Base-by-base conservation (phyloP, 2,329 filamentous ascomycete genomes). In the Cladosporium sp. region DNA sequence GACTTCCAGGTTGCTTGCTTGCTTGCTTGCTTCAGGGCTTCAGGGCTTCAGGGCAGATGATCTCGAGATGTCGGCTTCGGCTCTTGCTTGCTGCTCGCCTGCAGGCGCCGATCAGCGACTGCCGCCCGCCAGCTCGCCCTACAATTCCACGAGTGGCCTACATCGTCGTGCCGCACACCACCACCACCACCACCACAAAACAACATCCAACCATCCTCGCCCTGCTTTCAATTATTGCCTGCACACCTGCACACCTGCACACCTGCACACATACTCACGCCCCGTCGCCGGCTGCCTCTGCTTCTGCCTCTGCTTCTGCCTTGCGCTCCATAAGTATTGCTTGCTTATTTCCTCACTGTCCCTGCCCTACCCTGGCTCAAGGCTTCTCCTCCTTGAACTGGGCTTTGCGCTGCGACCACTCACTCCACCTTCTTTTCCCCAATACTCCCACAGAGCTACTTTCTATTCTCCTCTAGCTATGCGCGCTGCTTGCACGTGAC, bases 311-410 rank as follows among this genome's bases (percentile, higher is more conserved):
- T 58, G 21, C 23, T 25, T 26, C 56, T 58, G 56, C 56, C 59
- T 63, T 59, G 62, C 53, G 62, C 62, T 39, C n/a, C 56, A 64
- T 64, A 64, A 64, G 62, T 64, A 64, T 34, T 43, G 49, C 61
- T 30, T 51, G 34, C 54, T 43, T 48, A 32, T 64, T 58, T 58
- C 39, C 23, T 53, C 54, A 58, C 43, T 23, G 21, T 51, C 18
- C 39, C 51, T 58, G 53, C 46, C 59, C 23, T 51, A 25, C 26
- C 48, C 32, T 28, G 48, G 25, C 26, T 21, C 60, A 57, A 46
- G 25, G 16, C 62, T 39, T 46, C 56, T 56, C 32, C 18, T 56
- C 48, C 32, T 53, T 34, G 60, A 3, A n/a, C 28, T 21, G 26
- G 26, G 51, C 51, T 48, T 28, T 36, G 21, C 61, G 25, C 34